Percentiles rank a stretch among this genome's conserved stretches.
phyloP scores from a whole-genome alignment of 306 rosid species.

The Cajanus cajan region DNA sequence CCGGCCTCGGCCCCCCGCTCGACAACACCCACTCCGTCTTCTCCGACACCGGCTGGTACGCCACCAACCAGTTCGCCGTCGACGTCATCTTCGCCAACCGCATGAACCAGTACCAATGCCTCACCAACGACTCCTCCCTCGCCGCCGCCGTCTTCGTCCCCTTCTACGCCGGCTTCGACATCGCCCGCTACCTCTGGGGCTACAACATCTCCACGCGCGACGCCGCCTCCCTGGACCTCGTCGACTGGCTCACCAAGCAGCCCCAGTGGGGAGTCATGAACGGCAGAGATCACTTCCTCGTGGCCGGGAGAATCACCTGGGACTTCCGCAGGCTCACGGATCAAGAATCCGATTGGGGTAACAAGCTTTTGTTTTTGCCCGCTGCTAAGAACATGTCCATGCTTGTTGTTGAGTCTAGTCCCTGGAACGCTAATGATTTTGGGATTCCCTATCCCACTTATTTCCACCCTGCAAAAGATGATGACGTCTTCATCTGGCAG shows the following conservation, averaged over 20 bases:
- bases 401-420: constrained; percentile 99
- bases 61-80: constrained; percentile 88
- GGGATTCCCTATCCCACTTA: constrained; percentile 97
- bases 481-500: constrained; percentile 68
- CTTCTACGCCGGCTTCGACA: constrained; percentile 95
- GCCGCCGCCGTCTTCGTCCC: constrained; percentile 97
- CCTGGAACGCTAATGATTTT: constrained; percentile 98
- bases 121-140: constrained; percentile 73
- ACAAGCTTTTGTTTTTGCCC: constrained; percentile 86
- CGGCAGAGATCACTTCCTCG: constrained; percentile 93
- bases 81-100: constrained; percentile 87
- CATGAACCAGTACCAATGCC: constrained; percentile 90
- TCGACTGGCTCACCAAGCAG: constrained; percentile 74
- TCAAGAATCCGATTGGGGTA: constrained; percentile 81
- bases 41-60: constrained; percentile 85
- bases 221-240: constrained; percentile 79
- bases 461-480: constrained; percentile 94
- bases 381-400: constrained; percentile 98
- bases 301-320: constrained; percentile 97
- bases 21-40: constrained; percentile 82
- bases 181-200: constrained; percentile 95
- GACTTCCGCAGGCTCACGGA: constrained; percentile 86
- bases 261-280: constrained; percentile 91
- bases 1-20: constrained; percentile 93
- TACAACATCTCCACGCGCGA: constrained; percentile 75